Conservation (phyloP, 345 rosid species). For the Durio zibethinus region DNA sequence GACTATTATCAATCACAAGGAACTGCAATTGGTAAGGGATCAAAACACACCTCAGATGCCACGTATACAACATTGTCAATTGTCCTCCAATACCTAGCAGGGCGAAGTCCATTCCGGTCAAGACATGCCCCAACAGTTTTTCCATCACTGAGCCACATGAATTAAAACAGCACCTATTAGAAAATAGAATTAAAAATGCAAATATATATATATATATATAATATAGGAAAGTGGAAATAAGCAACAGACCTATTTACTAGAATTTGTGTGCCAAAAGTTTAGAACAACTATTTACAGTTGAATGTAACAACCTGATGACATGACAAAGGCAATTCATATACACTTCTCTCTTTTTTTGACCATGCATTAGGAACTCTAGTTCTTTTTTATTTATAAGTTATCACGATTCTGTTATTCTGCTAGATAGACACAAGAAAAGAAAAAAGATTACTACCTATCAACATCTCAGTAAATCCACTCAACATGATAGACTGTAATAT, state of each 20-base stretch:
- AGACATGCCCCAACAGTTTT: constrained; percentile 99
- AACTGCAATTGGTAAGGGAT: constrained; percentile 12
- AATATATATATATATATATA: too few relatives aligned
- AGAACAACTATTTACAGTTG: not conserved
- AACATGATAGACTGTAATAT: not conserved
- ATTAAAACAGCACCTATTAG: constrained; percentile 38
- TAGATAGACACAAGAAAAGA: not conserved
- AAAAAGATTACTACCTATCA: not conserved
- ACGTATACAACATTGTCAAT: constrained; percentile 91
- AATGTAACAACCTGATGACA: not conserved
- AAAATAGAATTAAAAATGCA: constrained; percentile 23
- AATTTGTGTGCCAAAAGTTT: not conserved
- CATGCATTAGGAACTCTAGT: not conserved
- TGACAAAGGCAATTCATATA: not conserved
- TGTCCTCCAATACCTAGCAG: constrained; percentile 98
- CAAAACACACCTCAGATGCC: constrained; percentile 84
- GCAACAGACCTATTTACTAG: not conserved
- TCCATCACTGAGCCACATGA: constrained; percentile 77
- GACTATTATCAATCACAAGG: constrained; percentile 10
- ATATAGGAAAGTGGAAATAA: constrained; percentile 8
- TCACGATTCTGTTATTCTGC: not conserved
- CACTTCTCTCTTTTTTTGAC: not conserved
- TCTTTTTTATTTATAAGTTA: not conserved
- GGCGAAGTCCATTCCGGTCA: constrained; percentile 98
- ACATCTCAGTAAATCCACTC: constrained; percentile 1